phyloP scores from a whole-genome alignment of 805 yeast genomes.

The Yarrowia bubula region DNA sequence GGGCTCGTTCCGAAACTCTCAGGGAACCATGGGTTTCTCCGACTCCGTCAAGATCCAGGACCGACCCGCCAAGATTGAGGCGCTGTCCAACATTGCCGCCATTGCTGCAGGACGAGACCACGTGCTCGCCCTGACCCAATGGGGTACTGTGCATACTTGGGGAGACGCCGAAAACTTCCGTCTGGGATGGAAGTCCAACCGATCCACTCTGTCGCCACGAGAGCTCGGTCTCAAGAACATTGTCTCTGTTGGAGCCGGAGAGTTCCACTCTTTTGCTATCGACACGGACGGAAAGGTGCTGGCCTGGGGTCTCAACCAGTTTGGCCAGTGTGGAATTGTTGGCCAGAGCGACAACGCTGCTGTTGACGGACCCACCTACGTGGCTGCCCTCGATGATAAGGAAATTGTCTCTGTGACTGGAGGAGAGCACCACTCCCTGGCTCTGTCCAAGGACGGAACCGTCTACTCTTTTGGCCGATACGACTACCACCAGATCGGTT shows the following conservation, averaged over 20 bases:
- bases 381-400: constrained; percentile 60
- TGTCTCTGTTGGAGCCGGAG: constrained; percentile 85
- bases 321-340: constrained; percentile 90
- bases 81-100: constrained; percentile 68
- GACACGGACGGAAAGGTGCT: constrained; percentile 66
- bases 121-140: constrained; percentile 72
- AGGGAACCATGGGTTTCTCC: constrained; percentile 83
- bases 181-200: constrained; percentile 67
- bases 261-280: constrained; percentile 92
- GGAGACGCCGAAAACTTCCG: constrained; percentile 95
- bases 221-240: constrained; percentile 77
- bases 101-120: constrained; percentile 94
- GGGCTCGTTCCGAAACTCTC: constrained; percentile 82
- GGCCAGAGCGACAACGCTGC: constrained; percentile 67
- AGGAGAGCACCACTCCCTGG: constrained; percentile 92
- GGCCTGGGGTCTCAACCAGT: constrained; percentile 96
- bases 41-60: constrained; percentile 62
- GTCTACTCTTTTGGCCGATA: constrained; percentile 85
- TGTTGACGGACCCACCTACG: constrained; percentile 71
- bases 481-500: constrained; percentile 92
- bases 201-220: constrained; percentile 58
- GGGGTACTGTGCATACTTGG: constrained; percentile 93
- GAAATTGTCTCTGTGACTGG: constrained; percentile 67
- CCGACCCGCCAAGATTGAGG: constrained; percentile 61
- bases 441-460: constrained; percentile 68